phyloP scores from a whole-genome alignment of 768 basidiomycete species.

The Mycena venus region DNA sequence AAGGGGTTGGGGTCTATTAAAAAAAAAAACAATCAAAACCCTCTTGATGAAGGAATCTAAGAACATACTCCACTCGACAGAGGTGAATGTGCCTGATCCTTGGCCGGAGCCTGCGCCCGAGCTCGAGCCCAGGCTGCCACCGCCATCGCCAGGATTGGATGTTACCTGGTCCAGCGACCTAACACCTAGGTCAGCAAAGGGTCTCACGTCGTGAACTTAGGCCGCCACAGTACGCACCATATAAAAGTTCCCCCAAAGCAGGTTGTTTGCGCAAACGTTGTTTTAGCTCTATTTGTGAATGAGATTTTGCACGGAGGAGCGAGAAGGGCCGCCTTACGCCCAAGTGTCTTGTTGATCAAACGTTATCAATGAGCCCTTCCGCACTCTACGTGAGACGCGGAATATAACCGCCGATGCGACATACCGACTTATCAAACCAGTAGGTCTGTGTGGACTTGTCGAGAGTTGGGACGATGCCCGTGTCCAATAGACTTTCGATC shows the following conservation, averaged over 20 bases:
- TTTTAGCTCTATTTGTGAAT: constrained; percentile 2
- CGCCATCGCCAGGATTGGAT: background rate
- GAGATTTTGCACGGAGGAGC: too few relatives aligned
- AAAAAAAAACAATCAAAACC: background rate
- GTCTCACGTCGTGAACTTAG: background rate
- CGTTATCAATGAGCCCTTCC: constrained; percentile 26
- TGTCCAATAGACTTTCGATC: constrained; percentile 11
- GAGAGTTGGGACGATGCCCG: constrained; percentile 22
- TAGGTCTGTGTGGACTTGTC: constrained; percentile 30
- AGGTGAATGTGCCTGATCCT: background rate
- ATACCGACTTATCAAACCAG: constrained; percentile 31
- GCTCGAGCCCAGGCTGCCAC: background rate
- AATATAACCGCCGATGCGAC: background rate
- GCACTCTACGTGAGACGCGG: background rate
- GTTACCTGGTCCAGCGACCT: constrained; percentile 11
- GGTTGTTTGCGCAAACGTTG: constrained; percentile 23
- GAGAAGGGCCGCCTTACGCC: constrained; percentile 15
- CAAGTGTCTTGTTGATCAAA: constrained; percentile 36
- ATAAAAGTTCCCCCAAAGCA: constrained; percentile 37
- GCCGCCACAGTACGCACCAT: constrained; percentile 22
- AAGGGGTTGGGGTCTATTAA: constrained; percentile 18
- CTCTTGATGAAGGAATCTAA: background rate
- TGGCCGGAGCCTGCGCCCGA: background rate
- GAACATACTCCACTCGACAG: constrained; percentile 8
- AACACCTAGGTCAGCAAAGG: background rate